Conservation (phyloP, 148 eudicot species). For the Dianthus caryophyllus region DNA sequence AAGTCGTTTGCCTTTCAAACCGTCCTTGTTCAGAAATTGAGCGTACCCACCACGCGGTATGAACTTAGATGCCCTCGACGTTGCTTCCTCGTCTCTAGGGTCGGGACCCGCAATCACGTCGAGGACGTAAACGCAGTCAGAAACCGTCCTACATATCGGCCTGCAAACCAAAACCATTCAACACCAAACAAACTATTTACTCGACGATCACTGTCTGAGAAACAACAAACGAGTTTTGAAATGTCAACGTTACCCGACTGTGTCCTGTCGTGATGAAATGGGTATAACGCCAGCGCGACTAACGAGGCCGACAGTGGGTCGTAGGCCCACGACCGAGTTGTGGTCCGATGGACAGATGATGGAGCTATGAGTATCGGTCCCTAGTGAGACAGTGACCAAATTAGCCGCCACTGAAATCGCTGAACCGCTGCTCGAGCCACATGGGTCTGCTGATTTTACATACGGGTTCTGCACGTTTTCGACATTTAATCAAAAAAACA, state of each 20-base stretch:
- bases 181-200: not conserved
- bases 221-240: not conserved
- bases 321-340: conserved; percentile 55
- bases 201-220: not conserved
- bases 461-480: conserved; percentile 51
- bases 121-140: conserved; percentile 64
- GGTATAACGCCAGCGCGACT: conserved; percentile 65
- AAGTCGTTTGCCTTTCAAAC: conserved; percentile 51
- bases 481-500: not conserved
- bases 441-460: conserved; percentile 37
- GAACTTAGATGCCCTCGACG: conserved; percentile 39
- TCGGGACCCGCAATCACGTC: conserved; percentile 61
- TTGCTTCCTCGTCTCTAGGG: conserved; percentile 45
- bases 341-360: conserved; percentile 47
- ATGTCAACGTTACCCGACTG: conserved; percentile 39
- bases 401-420: conserved; percentile 62
- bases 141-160: conserved; percentile 68
- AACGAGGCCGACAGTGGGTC: conserved; percentile 71
- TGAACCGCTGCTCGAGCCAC: conserved; percentile 72
- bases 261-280: conserved; percentile 57
- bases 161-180: conserved; percentile 25
- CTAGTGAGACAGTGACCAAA: conserved; percentile 49
- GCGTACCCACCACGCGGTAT: conserved; percentile 60
- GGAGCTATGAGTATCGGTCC: conserved; percentile 65
- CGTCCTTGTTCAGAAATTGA: conserved; percentile 41